Percentiles rank a stretch among this genome's conserved stretches.
These are phyloP conservation scores for Hirsutella rhossiliensis DNA, from an alignment of 2,329 filamentous ascomycete species.

Conservation along the genomic window DNA sequence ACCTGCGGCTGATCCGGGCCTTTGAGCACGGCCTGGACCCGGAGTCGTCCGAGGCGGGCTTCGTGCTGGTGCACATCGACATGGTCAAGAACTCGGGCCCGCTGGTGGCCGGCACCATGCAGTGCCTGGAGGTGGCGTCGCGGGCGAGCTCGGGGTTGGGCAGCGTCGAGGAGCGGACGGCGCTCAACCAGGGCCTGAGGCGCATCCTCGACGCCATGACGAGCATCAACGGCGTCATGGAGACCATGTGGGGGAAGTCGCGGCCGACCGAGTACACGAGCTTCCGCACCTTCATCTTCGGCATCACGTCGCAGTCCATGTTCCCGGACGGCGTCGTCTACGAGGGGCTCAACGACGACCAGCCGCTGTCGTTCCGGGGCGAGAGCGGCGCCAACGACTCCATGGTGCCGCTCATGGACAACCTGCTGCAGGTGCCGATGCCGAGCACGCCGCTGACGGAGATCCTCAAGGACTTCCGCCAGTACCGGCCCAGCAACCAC, in stretches of 20 bases:
- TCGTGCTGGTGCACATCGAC: constrained; percentile 90
- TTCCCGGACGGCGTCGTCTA: constrained; percentile 88
- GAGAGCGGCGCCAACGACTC: constrained; percentile 91
- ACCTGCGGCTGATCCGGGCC: constrained; percentile 75
- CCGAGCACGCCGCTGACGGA: constrained; percentile 78
- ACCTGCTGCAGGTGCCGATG: constrained; percentile 77
- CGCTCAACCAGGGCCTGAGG: constrained; percentile 52
- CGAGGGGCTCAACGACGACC: constrained; percentile 60
- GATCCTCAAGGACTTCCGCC: constrained; percentile 78
- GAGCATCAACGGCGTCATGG: constrained; percentile 70
- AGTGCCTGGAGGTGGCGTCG: constrained; percentile 46
- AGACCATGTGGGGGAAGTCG: constrained; percentile 84
- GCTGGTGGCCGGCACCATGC: constrained; percentile 60
- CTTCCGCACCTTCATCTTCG: constrained; percentile 95
- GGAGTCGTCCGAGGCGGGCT: constrained; percentile 80
- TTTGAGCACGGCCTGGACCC: constrained; percentile 86
- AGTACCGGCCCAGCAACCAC: constrained; percentile 83
- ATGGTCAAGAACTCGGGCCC: constrained; percentile 83
- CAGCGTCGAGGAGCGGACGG: constrained; percentile 27
- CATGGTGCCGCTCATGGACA: constrained; percentile 86
- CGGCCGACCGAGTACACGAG: constrained; percentile 73
- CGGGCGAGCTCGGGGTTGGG: constrained; percentile 14
- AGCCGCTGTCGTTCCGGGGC: constrained; percentile 73
- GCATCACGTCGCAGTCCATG: constrained; percentile 88
- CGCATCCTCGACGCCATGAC: constrained; percentile 46